These are phyloP conservation scores for Lentinula sp. DNA, from an alignment of 768 basidiomycete genomes.

Conservation along the genomic window DNA sequence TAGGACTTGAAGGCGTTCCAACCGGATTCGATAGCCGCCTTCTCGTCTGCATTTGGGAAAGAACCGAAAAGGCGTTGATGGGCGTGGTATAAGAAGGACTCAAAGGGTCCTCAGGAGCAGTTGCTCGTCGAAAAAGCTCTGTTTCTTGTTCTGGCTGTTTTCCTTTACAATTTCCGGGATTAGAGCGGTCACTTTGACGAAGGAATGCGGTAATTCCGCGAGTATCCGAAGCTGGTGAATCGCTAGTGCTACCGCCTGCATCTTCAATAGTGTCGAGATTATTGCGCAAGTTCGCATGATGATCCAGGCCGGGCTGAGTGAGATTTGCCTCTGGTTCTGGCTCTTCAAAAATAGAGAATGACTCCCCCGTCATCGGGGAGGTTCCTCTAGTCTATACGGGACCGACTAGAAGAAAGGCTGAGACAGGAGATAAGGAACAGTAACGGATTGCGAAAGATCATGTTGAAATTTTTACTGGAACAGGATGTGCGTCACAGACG, in stretches of 20 bases:
- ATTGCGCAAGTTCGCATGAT: background rate
- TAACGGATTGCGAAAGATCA: background rate
- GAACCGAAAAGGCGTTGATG: background rate
- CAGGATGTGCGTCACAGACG: background rate
- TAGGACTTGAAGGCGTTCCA: conserved; percentile 27
- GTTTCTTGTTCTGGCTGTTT: background rate
- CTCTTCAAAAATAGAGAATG: background rate
- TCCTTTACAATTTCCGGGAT: background rate
- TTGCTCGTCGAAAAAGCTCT: background rate
- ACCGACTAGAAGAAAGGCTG: background rate
- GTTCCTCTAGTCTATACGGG: background rate
- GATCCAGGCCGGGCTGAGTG: background rate
- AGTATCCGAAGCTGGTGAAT: background rate
- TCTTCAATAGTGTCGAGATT: background rate
- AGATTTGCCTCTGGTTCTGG: background rate
- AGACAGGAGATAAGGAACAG: background rate
- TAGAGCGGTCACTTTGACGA: background rate
- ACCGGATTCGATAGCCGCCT: conserved; percentile 58
- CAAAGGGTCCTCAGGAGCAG: conserved; percentile 15
- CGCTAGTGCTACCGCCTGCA: background rate
- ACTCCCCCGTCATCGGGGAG: background rate
- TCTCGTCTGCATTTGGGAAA: conserved; percentile 6
- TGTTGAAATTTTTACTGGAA: background rate
- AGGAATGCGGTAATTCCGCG: background rate
- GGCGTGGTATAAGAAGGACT: conserved; percentile 15